Percentiles rank a stretch among this genome's conserved stretches.
phyloP scores from a whole-genome alignment of 352 stramenopile genomes.

The Pythium dissimile region DNA sequence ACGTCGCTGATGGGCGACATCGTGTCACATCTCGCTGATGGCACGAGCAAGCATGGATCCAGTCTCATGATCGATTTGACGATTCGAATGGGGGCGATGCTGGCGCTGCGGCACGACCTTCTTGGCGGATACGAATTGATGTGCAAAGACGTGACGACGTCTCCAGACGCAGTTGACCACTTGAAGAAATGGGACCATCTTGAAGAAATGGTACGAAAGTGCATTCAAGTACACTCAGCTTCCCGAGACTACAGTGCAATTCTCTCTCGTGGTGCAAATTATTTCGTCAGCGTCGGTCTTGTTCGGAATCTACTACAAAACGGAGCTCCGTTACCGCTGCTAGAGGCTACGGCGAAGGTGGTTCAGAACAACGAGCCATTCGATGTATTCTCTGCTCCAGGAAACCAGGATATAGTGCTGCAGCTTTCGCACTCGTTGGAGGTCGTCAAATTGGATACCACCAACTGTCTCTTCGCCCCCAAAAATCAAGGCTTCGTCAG shows the following conservation, averaged over 20 bases:
- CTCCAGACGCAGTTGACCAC: too few species aligned
- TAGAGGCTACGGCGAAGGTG: conserved; percentile 25
- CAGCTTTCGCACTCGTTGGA: conserved; percentile 10
- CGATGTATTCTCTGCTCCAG: not conserved
- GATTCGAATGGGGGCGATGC: conserved; percentile 12
- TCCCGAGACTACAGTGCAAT: conserved; percentile 30
- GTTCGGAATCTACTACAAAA: conserved; percentile 29
- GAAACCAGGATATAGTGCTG: not conserved
- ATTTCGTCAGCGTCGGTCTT: conserved; percentile 42
- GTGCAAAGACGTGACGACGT: not conserved
- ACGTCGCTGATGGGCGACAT: conserved; percentile 10
- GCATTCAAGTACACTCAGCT: conserved; percentile 40
- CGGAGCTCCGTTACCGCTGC: conserved; percentile 28
- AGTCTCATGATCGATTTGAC: conserved; percentile 16
- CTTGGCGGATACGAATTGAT: conserved; percentile 13
- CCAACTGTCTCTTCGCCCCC: not conserved
- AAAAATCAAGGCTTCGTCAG: not conserved
- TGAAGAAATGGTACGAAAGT: conserved; percentile 29
- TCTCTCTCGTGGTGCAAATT: conserved; percentile 35
- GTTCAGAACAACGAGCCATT: conserved; percentile 42
- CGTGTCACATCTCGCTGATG: not conserved
- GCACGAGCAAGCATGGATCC: not conserved
- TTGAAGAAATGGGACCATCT: conserved; percentile 24
- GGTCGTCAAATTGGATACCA: conserved; percentile 13
- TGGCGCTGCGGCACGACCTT: conserved; percentile 33